Evolutionary conservation across 1,284 basidiomycete species (phyloP).

Genomic region (Fistulinella cinereoalba): DNA sequence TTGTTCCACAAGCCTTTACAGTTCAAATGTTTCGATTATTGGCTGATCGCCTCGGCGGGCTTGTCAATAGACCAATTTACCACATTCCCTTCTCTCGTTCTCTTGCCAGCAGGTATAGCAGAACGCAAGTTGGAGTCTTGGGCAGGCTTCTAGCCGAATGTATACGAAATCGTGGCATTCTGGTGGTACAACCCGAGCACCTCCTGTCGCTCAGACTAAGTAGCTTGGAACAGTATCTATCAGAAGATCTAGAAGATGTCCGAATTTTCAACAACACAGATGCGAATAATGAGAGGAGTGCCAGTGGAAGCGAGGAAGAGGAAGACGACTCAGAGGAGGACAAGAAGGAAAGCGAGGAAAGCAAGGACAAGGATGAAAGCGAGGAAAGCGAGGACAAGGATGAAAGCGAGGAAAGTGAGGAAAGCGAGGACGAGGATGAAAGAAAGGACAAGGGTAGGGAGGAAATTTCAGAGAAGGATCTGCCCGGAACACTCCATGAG

Average conservation of each 20-base stretch:
- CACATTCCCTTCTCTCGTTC: constrained; percentile 45
- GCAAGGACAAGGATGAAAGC: no score
- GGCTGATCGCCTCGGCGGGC: constrained; percentile 40
- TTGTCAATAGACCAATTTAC: constrained; percentile 45
- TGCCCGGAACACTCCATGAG: neutral
- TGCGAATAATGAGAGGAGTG: no score
- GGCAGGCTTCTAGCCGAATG: constrained; percentile 37
- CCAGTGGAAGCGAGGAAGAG: no score
- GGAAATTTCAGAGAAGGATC: neutral
- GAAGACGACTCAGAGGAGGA: no score
- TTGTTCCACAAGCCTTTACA: constrained; percentile 45
- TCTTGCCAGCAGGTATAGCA: constrained; percentile 16
- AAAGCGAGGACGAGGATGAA: no score
- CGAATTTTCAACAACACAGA: neutral
- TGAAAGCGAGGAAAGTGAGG: no score
- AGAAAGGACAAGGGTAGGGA: neutral
- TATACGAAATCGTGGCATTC: constrained; percentile 37
- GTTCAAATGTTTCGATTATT: constrained; percentile 50
- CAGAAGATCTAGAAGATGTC: neutral
- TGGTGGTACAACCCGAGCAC: constrained; percentile 51
- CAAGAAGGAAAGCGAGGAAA: no score
- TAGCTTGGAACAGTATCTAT: constrained; percentile 19
- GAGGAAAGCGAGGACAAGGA: no score
- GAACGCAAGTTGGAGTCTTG: neutral
- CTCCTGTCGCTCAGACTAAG: constrained; percentile 40